Conservation (phyloP, 768 basidiomycete genomes). For the Naganishia randhawae region DNA sequence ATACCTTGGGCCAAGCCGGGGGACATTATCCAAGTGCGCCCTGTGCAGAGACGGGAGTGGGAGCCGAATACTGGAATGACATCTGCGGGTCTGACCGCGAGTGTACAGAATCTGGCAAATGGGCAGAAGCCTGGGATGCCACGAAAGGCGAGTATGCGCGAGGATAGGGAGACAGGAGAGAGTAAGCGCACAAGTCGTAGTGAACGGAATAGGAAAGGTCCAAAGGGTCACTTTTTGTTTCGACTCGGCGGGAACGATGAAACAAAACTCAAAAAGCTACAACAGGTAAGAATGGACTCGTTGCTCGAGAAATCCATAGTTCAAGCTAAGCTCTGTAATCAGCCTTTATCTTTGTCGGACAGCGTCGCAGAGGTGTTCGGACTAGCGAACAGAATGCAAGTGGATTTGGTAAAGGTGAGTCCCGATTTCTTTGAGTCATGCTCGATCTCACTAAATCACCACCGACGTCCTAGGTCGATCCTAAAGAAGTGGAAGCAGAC, state of each 20-base stretch:
- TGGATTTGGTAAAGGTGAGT: conserved; percentile 23
- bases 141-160: not conserved
- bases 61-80: not conserved
- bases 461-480: conserved; percentile 60
- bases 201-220: conserved; percentile 8
- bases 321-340: not conserved
- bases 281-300: conserved; percentile 66
- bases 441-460: not conserved
- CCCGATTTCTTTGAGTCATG: not conserved
- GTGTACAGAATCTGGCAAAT: not conserved
- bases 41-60: conserved; percentile 14
- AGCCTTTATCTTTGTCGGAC: conserved; percentile 20
- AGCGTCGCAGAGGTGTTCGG: conserved; percentile 10
- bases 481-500: conserved; percentile 50
- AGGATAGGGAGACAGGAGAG: not conserved
- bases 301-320: conserved; percentile 69
- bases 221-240: conserved; percentile 30
- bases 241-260: conserved; percentile 24
- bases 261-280: conserved; percentile 52
- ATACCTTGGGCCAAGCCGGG: conserved; percentile 31
- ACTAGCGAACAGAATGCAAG: conserved; percentile 16
- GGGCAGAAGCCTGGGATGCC: not conserved
- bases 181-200: not conserved
- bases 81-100: not conserved
- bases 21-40: conserved; percentile 30